These are phyloP conservation scores for Talaromyces amestolkiae DNA, from an alignment of 2,329 filamentous ascomycete species.

Conservation along the genomic window DNA sequence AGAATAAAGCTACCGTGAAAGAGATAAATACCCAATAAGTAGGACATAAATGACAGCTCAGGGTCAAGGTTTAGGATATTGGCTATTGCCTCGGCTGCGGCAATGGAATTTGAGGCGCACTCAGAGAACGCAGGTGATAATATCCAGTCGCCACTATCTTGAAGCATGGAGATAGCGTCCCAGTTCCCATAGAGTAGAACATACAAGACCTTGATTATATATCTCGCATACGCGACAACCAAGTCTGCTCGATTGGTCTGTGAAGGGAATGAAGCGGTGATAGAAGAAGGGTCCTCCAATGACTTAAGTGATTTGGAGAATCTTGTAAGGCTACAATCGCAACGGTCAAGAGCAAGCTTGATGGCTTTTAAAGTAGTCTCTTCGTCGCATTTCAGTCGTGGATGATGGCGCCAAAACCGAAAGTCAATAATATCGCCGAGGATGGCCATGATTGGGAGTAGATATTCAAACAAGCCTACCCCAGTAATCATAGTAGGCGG, in stretches of 20 bases:
- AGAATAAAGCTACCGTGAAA: neutral
- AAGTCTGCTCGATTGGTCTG: neutral
- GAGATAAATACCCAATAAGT: conserved; percentile 54
- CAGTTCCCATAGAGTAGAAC: neutral
- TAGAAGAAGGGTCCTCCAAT: neutral
- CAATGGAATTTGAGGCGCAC: neutral
- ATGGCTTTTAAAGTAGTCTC: conserved; percentile 23
- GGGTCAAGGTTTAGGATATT: conserved; percentile 50
- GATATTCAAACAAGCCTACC: conserved; percentile 51
- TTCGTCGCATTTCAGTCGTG: conserved; percentile 41
- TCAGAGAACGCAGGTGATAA: conserved; percentile 20
- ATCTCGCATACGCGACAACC: neutral
- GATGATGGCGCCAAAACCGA: conserved; percentile 46
- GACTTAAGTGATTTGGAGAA: neutral
- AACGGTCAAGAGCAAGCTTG: neutral
- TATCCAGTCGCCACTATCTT: neutral
- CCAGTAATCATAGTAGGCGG: conserved; percentile 40
- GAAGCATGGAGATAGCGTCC: neutral
- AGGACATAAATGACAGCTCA: conserved; percentile 54
- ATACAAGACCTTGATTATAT: neutral
- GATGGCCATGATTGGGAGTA: conserved; percentile 51
- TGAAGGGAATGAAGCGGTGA: neutral
- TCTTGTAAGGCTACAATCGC: neutral
- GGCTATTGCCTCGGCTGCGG: conserved; percentile 44
- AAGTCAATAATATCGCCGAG: conserved; percentile 52